Evolutionary conservation across 495 filamentous ascomycete genomes (phyloP).

Genomic region (Durotheca rogersii): DNA sequence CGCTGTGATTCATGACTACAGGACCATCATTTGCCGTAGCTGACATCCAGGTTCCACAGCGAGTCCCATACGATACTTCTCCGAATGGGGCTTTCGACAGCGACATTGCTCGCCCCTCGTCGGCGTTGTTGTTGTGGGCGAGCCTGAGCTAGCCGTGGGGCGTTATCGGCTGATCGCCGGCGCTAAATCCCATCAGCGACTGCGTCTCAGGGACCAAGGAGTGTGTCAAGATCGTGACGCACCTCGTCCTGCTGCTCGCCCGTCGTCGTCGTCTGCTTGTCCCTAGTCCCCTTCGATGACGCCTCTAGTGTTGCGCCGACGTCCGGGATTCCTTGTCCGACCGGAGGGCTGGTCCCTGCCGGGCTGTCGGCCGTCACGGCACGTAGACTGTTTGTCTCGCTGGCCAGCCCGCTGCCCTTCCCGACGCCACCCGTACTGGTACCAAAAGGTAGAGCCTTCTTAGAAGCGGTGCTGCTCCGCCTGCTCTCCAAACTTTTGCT

Average conservation of each 20-base stretch:
- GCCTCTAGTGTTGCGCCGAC: slow-evolving; percentile 13
- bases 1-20: background rate
- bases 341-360: slow-evolving; percentile 39
- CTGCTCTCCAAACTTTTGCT: slow-evolving; percentile 87
- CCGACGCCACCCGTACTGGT: slow-evolving; percentile 39
- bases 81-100: slow-evolving; percentile 36
- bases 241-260: slow-evolving; percentile 36
- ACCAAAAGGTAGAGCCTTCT: slow-evolving; percentile 59
- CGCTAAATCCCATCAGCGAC: slow-evolving; percentile 37
- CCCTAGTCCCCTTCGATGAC: slow-evolving; percentile 12
- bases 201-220: slow-evolving; percentile 35
- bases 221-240: slow-evolving; percentile 32
- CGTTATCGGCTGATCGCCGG: slow-evolving; percentile 25
- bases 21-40: slow-evolving; percentile 34
- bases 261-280: slow-evolving; percentile 13
- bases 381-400: slow-evolving; percentile 53
- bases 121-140: slow-evolving; percentile 29
- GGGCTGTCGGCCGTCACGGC: slow-evolving; percentile 42
- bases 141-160: slow-evolving; percentile 12
- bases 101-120: slow-evolving; percentile 36
- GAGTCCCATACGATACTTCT: slow-evolving; percentile 55
- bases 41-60: slow-evolving; percentile 54
- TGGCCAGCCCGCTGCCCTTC: slow-evolving; percentile 46
- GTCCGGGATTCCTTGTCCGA: slow-evolving; percentile 19
- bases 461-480: slow-evolving; percentile 79